Conservation (phyloP, 345 rosid genomes). For the Stellera chamaejasme region DNA sequence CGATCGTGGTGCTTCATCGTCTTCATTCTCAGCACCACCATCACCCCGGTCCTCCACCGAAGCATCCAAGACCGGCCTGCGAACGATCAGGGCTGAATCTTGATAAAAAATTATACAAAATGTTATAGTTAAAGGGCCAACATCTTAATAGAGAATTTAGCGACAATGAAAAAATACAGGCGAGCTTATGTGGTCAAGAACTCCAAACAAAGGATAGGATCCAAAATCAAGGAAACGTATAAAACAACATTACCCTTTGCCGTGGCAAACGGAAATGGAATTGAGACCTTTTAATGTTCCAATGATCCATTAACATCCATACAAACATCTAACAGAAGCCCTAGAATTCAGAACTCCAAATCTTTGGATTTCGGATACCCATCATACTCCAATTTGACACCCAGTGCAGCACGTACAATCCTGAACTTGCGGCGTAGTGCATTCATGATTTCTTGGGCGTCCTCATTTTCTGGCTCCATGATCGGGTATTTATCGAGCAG, state of each 20-base stretch:
- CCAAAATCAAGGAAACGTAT: conserved; percentile 53
- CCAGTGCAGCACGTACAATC: conserved; percentile 58
- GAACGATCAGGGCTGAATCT: conserved; percentile 27
- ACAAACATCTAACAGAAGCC: background rate
- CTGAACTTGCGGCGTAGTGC: conserved; percentile 56
- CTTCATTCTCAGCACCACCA: conserved; percentile 25
- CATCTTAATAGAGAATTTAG: too few relatives aligned
- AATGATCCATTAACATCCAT: conserved; percentile 12
- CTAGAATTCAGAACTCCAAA: conserved; percentile 42
- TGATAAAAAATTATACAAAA: too few relatives aligned
- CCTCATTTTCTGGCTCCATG: conserved; percentile 58
- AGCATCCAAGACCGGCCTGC: conserved; percentile 62
- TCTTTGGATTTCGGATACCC: conserved; percentile 54
- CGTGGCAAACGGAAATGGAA: conserved; percentile 54
- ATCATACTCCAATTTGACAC: conserved; percentile 50
- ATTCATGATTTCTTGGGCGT: conserved; percentile 47
- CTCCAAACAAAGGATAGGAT: conserved; percentile 85
- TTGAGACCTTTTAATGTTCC: conserved; percentile 8
- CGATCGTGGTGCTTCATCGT: conserved; percentile 22
- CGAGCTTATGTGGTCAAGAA: conserved; percentile 85
- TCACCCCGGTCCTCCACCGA: conserved; percentile 26
- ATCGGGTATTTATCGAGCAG: conserved; percentile 48
- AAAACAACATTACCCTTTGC: conserved; percentile 54
- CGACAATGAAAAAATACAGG: conserved; percentile 18
- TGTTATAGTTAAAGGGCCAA: too few relatives aligned